Conservation (phyloP, 495 filamentous ascomycete genomes). For the Cenococcum geophilum region DNA sequence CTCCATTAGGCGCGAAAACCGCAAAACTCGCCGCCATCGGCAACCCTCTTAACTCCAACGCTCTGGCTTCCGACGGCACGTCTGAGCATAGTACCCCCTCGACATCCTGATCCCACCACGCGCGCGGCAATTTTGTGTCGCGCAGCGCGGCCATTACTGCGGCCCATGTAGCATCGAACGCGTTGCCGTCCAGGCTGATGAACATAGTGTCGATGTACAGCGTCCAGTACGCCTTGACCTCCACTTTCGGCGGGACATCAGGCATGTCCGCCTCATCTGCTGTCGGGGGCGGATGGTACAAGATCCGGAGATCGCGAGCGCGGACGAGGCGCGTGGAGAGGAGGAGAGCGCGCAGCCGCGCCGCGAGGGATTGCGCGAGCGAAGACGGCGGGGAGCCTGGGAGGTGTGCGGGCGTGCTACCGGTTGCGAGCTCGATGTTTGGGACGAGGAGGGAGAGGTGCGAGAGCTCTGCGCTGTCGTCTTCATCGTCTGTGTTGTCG, state of each 20-base stretch:
- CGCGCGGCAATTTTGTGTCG: conserved; percentile 70
- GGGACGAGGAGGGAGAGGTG: conserved; percentile 74
- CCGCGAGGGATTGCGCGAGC: conserved; percentile 75
- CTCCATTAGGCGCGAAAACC: conserved; percentile 60
- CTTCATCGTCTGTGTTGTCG: conserved; percentile 12
- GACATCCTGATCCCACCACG: conserved; percentile 78
- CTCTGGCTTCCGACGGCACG: conserved; percentile 42
- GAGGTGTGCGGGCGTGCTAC: conserved; percentile 76
- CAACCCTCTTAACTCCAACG: conserved; percentile 50
- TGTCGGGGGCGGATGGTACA: conserved; percentile 49
- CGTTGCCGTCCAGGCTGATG: conserved; percentile 82
- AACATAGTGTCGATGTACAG: conserved; percentile 90
- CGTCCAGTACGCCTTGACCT: conserved; percentile 84
- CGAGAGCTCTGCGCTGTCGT: conserved; percentile 43
- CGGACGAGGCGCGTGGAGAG: conserved; percentile 59
- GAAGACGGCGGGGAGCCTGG: conserved; percentile 74
- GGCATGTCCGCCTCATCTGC: conserved; percentile 41
- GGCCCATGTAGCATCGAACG: conserved; percentile 85
- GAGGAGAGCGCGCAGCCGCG: conserved; percentile 67
- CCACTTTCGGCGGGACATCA: conserved; percentile 29
- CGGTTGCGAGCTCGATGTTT: conserved; percentile 84
- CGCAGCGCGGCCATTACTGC: conserved; percentile 75
- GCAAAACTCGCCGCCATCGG: conserved; percentile 68
- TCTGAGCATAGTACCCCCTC: conserved; percentile 73
- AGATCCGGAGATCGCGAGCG: conserved; percentile 59